phyloP scores from a whole-genome alignment of 1,139 yeast genomes.

The Hyphopichia wangnamkhiaoensis region DNA sequence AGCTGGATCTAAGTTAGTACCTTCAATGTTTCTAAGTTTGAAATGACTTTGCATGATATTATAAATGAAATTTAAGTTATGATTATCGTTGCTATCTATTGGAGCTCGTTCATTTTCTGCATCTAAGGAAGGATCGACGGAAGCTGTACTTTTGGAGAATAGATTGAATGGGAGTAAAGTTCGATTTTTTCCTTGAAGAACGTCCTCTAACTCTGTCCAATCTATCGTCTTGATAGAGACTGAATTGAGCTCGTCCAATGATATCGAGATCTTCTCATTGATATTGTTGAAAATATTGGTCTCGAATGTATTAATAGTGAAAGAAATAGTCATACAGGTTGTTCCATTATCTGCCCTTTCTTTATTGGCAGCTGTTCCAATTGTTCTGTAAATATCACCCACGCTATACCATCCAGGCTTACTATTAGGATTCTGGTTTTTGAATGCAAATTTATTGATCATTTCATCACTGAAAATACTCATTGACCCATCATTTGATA shows the following conservation, averaged over 20 bases:
- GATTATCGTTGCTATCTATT: constrained; percentile 30
- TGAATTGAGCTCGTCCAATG: constrained; percentile 14
- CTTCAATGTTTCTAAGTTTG: constrained; percentile 32
- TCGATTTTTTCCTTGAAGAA: constrained; percentile 28
- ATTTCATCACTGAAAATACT: constrained; percentile 15
- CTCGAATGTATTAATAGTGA: constrained; percentile 34
- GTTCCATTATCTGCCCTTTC: not conserved
- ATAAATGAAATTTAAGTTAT: constrained; percentile 34
- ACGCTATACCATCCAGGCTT: constrained; percentile 8
- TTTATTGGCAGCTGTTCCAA: not conserved
- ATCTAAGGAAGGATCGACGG: no score
- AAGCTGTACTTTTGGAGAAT: no score
- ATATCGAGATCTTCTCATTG: constrained; percentile 14
- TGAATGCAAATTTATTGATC: constrained; percentile 13
- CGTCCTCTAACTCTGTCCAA: constrained; percentile 22
- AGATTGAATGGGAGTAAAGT: constrained; percentile 23
- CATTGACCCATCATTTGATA: constrained; percentile 10
- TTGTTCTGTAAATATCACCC: constrained; percentile 8
- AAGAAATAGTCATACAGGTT: constrained; percentile 40
- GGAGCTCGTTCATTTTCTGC: not conserved
- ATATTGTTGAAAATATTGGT: constrained; percentile 34
- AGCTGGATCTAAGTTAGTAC: constrained; percentile 22
- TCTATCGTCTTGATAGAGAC: constrained; percentile 25
- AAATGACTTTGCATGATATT: constrained; percentile 34
- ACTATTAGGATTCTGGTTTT: constrained; percentile 11